phyloP scores from a whole-genome alignment of 2,329 filamentous ascomycete genomes.

The Diaporthe velutina region DNA sequence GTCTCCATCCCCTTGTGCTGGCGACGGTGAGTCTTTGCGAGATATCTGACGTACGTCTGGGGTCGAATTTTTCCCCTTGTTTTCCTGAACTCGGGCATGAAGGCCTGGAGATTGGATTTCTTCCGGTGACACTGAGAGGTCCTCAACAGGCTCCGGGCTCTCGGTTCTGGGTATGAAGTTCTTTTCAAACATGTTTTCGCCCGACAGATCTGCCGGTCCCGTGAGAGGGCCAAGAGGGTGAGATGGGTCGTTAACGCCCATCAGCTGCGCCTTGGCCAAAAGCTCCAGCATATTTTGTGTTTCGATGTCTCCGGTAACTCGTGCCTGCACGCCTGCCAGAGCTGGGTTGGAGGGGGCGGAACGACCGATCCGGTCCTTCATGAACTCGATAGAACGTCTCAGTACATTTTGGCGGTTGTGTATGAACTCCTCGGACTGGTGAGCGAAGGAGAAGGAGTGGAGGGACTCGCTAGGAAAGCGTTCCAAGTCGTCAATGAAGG shows the following conservation, averaged over 20 bases:
- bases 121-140: constrained; percentile 52
- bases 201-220: constrained; percentile 80
- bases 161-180: constrained; percentile 74
- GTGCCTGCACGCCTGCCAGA: constrained; percentile 86
- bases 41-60: constrained; percentile 26
- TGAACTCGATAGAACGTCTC: constrained; percentile 95
- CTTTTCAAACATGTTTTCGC: constrained; percentile 87
- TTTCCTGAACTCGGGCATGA: constrained; percentile 28
- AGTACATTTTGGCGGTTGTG: constrained; percentile 93
- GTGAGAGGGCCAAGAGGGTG: constrained; percentile 76
- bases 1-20: constrained; percentile 41
- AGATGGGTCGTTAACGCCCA: constrained; percentile 71
- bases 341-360: constrained; percentile 77
- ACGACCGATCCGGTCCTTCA: constrained; percentile 92
- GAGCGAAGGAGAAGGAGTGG: constrained; percentile 98
- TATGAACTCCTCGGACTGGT: constrained; percentile 92
- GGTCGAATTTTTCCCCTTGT: not conserved
- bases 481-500: constrained; percentile 87
- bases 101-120: constrained; percentile 42
- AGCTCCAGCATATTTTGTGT: constrained; percentile 93
- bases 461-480: constrained; percentile 96
- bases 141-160: constrained; percentile 62
- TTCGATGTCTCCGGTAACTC: constrained; percentile 85
- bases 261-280: constrained; percentile 83
- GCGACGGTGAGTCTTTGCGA: constrained; percentile 24